A percentile compares a stretch with the other conserved stretches of the same genome.
Evolutionary conservation across 352 stramenopile genomes (phyloP).

Genomic region (Globisporangium spinosum): DNA sequence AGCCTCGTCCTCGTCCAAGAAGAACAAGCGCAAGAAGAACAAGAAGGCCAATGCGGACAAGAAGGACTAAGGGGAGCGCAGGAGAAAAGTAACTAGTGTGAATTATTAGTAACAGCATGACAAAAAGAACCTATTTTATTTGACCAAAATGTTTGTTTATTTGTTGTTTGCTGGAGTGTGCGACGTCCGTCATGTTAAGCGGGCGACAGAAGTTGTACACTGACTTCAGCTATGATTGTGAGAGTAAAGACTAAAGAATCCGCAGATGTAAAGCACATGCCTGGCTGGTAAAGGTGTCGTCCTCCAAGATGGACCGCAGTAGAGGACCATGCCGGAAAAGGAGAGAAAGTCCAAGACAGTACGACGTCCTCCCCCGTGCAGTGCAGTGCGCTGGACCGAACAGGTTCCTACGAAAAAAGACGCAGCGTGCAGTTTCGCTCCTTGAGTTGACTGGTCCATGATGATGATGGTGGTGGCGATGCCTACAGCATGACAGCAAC

Average conservation of each 20-base stretch:
- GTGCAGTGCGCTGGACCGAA: not conserved
- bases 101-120: not conserved
- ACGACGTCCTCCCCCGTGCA: not conserved
- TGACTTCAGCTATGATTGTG: not conserved
- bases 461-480: not conserved
- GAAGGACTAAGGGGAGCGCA: conserved; percentile 2
- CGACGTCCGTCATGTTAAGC: not conserved
- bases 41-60: conserved; percentile 29
- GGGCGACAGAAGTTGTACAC: not conserved
- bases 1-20: conserved; percentile 29
- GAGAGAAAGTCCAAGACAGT: not conserved
- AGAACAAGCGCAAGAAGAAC: conserved; percentile 65
- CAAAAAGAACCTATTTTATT: conserved; percentile 1
- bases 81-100: not conserved
- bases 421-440: not conserved
- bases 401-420: not conserved
- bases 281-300: not conserved
- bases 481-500: not conserved
- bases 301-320: not conserved
- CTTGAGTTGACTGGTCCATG: not conserved
- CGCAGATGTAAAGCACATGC: not conserved
- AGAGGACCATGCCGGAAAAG: not conserved
- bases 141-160: not conserved
- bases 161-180: not conserved
- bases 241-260: not conserved